Evolutionary conservation across 2,329 filamentous ascomycete species (phyloP), one percentile per base, ranked within the genome.

Genomic region (Coniochaeta ligniaria): DNA sequence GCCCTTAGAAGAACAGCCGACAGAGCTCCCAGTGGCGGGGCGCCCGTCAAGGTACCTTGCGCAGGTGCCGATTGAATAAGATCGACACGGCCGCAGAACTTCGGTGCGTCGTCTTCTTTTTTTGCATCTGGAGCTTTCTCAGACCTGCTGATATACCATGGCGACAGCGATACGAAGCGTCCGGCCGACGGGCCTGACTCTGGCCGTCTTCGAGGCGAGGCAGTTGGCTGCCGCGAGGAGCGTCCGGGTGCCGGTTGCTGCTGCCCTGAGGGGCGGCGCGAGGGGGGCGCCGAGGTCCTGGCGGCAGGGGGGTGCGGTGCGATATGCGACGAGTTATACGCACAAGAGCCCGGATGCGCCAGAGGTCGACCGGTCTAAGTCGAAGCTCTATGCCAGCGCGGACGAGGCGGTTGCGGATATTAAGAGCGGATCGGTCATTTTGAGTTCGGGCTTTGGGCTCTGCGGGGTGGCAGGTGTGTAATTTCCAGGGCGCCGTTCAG

Each of bases 391-490:
- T 65, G 70, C 70, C 3, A 83, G 78, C 4, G 88, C 88, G 20
- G 86, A 88, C 63, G 84, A 84, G 47, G 90, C 90, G 6, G 83
- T 92, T 45, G 82, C 84, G 2, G 89, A 91, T 69, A 76, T 93
- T 60, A 78, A 87, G 70, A 87, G 88, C 67, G 84, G 89, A 60
- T 86, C 85, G 12, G 89, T 84, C 0, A 78, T 94, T 38, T 77
- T 94, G 60, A 91, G 89, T 69, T 87, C 90, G 17, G 91, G 90
- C 1, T 94, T 94, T 71, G 91, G 91, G n/a, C 81, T 94, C 14
- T 93, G 89, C 66, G 90, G 90, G 65, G 88, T 92, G 20, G 85
- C 87, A 60, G 83, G 85, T 86, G 75, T 60, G 76, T 68, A 57
- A 57, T 14, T 31, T 31, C 28, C 28, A 31, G 28, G 28, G 5